These are phyloP conservation scores for Xylaria palmicola DNA, from an alignment of 495 filamentous ascomycete species.

Conservation along the genomic window DNA sequence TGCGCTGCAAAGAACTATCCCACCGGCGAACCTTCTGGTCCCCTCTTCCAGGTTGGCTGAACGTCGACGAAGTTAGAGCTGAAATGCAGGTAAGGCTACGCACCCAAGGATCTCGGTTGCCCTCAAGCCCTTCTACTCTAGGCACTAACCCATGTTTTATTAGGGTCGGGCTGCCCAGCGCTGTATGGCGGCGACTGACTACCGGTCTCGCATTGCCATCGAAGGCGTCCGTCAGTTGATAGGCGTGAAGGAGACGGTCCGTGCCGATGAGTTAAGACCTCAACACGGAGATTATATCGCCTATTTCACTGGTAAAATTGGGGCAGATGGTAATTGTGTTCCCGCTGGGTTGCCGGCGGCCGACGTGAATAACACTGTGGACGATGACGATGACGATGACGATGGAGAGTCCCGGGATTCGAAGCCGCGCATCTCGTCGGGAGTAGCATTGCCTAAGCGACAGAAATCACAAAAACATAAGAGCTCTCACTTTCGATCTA, in stretches of 20 bases:
- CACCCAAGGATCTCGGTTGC: not conserved
- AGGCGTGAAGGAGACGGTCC: not conserved
- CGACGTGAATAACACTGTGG: not conserved
- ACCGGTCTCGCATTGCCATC: constrained; percentile 12
- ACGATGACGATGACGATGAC: not conserved
- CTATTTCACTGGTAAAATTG: not conserved
- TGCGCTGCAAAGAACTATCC: not conserved
- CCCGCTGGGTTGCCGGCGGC: not conserved
- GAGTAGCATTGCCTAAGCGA: not conserved
- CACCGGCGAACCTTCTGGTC: not conserved
- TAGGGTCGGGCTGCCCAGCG: constrained; percentile 10
- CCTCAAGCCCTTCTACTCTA: not conserved
- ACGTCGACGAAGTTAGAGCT: constrained; percentile 11
- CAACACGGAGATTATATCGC: not conserved
- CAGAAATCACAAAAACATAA: too few relatives aligned
- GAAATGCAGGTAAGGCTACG: constrained; percentile 11
- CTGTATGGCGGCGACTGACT: constrained; percentile 12
- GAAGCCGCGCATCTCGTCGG: not conserved
- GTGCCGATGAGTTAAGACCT: constrained; percentile 6
- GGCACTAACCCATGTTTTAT: not conserved
- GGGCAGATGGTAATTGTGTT: not conserved
- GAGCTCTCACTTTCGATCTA: too few relatives aligned
- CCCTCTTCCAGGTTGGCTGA: constrained; percentile 7
- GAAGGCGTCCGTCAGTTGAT: constrained; percentile 7
- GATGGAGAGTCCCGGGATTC: not conserved